These are phyloP conservation scores for Secale cereale DNA, from an alignment of 176 grass and related monocot species.

Conservation along the genomic window DNA sequence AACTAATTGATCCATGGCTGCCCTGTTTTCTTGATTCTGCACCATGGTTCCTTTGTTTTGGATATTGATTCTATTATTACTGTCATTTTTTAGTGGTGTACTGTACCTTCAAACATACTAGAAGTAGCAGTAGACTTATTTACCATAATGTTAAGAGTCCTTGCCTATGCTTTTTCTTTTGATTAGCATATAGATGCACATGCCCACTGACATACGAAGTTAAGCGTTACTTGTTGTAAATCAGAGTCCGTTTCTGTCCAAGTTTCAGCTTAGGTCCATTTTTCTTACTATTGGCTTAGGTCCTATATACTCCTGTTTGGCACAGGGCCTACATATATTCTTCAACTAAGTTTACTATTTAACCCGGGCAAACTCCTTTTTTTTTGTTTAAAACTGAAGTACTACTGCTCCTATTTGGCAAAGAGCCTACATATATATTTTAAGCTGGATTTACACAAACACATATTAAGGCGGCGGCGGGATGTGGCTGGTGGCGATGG, in stretches of 20 bases:
- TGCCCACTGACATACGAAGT: neutral
- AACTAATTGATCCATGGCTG: conserved; percentile 3
- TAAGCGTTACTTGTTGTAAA: neutral
- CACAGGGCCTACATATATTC: neutral
- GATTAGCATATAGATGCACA: neutral
- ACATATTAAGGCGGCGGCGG: too few species aligned
- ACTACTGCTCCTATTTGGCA: too few species aligned
- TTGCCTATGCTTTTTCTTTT: neutral
- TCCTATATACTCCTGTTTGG: neutral
- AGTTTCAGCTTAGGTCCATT: neutral
- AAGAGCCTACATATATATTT: too few species aligned
- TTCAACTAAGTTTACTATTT: neutral
- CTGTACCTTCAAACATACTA: too few species aligned
- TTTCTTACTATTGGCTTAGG: neutral
- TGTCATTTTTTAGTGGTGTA: neutral
- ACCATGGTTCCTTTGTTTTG: neutral
- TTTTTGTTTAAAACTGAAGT: neutral
- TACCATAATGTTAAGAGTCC: neutral
- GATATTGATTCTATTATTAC: neutral
- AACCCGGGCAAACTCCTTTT: neutral
- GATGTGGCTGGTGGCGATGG: too few species aligned
- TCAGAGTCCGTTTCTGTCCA: neutral
- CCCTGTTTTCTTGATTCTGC: neutral
- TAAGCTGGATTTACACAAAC: too few species aligned
- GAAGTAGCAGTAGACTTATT: neutral